These are phyloP conservation scores for Penicillium pulvis DNA, from an alignment of 495 filamentous ascomycete genomes.

Conservation along the genomic window DNA sequence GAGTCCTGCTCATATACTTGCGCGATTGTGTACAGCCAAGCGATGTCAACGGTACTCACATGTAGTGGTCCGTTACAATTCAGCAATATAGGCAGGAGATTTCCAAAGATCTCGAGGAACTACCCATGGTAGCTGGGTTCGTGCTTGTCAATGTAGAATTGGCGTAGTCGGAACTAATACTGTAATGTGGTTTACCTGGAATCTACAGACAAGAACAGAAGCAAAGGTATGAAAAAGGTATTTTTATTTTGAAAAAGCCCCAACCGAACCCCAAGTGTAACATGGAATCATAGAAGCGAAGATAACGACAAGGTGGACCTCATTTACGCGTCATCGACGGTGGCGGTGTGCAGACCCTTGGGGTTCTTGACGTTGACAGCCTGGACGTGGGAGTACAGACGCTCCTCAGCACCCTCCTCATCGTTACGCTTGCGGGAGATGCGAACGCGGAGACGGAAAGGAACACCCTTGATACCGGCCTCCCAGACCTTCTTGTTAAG, in stretches of 20 bases:
- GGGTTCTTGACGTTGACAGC: conserved; percentile 98
- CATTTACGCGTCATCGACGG: conserved; percentile 62
- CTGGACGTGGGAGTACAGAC: conserved; percentile 98
- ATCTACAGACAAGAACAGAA: neutral
- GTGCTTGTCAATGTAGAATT: no score
- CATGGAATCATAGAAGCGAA: conserved; percentile 36
- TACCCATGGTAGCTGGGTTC: no score
- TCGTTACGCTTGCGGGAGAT: conserved; percentile 99
- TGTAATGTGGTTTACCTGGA: no score
- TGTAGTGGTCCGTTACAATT: no score
- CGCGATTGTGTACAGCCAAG: no score
- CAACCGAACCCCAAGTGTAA: conserved; percentile 29
- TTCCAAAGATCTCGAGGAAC: no score
- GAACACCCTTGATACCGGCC: conserved; percentile 95
- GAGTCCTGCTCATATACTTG: no score
- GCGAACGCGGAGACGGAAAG: conserved; percentile 93
- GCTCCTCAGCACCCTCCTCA: conserved; percentile 98
- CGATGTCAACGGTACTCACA: no score
- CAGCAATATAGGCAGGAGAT: no score
- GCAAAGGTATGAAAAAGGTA: conserved; percentile 19
- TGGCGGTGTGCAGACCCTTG: conserved; percentile 90
- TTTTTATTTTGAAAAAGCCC: conserved; percentile 36
- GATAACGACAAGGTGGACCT: conserved; percentile 15
- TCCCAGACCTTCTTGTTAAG: conserved; percentile 99
- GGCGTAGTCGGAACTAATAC: no score